Evolutionary conservation across 805 yeast species (phyloP), one percentile per base, ranked within the genome.

Genomic region (Grigorovia humatica): DNA sequence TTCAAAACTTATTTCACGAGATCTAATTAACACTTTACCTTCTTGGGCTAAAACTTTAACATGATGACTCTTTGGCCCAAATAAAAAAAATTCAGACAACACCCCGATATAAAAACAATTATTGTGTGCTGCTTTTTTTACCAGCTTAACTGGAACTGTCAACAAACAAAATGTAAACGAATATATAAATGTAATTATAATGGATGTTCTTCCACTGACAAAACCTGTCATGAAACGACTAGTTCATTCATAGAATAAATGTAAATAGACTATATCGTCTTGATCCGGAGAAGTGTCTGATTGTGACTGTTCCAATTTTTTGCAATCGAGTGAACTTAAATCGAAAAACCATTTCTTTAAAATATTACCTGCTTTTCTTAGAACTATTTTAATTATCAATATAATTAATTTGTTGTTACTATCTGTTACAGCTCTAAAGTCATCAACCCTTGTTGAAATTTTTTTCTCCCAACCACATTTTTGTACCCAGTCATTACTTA

Each of bases 151-250:
- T 23, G 27, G 27, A 6, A 23, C 3, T 23, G 27, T 4, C 27
- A 23, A 23, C 6, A 23, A 23, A 4, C 6, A 23, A 4, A 4
- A 4, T 23, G 3, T 23, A 23, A 23, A 23, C 27, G 27, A 23
- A 23, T 23, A 23, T 23, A 23, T 23, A 23, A 23, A 23, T 23
- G 6, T 23, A 6, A 23, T 23, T 23, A 23, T 23, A 6, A 23
- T 23, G 27, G 27, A 6, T 23, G 27, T 23, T 23, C 27, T 3
- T 23, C 27, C 27, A 23, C 63, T 77, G 63, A 88, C 88, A 55
- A 88, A 72, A 35, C 86, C 77, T 89, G 83, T 83, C 8, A 32
- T 32, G 38, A 4, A 32, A 32, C 27, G 6, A 23, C 27, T 23
- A 32, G 38, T 32, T 32, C 8, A 32, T 8, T 32, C 15, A 32